A percentile compares a stretch with the other conserved stretches of the same genome.
Evolutionary conservation across 225 moss, liverwort and hornwort genomes (phyloP).

Genomic region (Climacium dendroides): DNA sequence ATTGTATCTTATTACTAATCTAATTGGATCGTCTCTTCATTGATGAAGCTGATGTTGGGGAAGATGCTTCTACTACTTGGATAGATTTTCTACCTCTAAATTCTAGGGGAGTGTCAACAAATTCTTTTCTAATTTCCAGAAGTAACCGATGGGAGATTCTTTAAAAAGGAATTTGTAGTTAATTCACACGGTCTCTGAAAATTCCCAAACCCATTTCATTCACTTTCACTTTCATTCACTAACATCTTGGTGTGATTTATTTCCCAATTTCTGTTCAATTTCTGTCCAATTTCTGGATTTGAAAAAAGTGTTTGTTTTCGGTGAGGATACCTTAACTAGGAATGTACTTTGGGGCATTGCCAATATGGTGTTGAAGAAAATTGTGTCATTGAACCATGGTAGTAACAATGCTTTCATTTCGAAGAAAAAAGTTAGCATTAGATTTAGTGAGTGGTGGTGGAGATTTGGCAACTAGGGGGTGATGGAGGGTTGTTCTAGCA

Average conservation of each 20-base stretch:
- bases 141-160: no score
- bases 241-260: not conserved
- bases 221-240: not conserved
- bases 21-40: not conserved
- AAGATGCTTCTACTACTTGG: no score
- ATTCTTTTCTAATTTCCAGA: no score
- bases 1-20: not conserved
- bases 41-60: not conserved
- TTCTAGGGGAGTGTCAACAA: no score
- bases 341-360: not conserved
- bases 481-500: not conserved
- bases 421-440: not conserved
- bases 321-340: not conserved
- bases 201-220: not conserved
- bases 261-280: not conserved
- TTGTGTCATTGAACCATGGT: not conserved
- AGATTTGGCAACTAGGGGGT: not conserved
- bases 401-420: rapidly evolving
- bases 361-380: not conserved
- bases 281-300: not conserved
- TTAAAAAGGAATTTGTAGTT: no score
- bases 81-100: no score
- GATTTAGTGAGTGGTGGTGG: not conserved
- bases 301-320: not conserved
- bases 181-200: not conserved